These are phyloP conservation scores for Aspergillus spinulosporus DNA, from an alignment of 2,329 filamentous ascomycete species.

Conservation along the genomic window DNA sequence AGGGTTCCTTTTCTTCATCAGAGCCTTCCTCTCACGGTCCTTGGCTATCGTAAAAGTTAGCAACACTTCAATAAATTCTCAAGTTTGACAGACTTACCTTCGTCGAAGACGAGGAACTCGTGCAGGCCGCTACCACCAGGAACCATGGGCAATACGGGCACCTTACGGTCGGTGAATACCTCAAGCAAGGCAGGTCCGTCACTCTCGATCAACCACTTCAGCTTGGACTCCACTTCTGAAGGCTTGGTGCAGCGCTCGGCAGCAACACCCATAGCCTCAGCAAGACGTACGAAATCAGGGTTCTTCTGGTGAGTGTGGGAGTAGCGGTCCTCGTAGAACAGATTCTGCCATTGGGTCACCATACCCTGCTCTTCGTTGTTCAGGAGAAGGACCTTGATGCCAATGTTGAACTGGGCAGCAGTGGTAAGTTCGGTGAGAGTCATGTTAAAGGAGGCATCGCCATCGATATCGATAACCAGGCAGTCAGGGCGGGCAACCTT, in stretches of 20 bases:
- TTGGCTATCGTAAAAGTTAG: constrained; percentile 52
- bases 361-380: constrained; percentile 99
- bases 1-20: constrained; percentile 63
- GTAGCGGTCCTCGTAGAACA: constrained; percentile 94
- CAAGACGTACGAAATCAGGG: constrained; percentile 92
- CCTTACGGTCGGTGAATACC: constrained; percentile 78
- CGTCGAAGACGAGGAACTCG: constrained; percentile 88
- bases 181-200: constrained; percentile 93
- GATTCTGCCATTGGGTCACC: constrained; percentile 97
- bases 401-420: constrained; percentile 93
- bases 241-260: constrained; percentile 70
- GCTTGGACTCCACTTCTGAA: constrained; percentile 71
- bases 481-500: constrained; percentile 82
- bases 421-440: constrained; percentile 93
- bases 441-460: constrained; percentile 99
- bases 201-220: constrained; percentile 85
- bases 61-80: constrained; percentile 3
- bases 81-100: constrained; percentile 54
- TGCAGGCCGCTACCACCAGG: constrained; percentile 82
- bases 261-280: constrained; percentile 87
- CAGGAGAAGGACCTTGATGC: constrained; percentile 88
- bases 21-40: constrained; percentile 65
- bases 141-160: constrained; percentile 95
- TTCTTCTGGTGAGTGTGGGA: constrained; percentile 91
- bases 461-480: constrained; percentile 92